Percentiles rank a stretch among this genome's conserved stretches.
phyloP scores from a whole-genome alignment of 768 basidiomycete genomes.

The Suillus sp. region DNA sequence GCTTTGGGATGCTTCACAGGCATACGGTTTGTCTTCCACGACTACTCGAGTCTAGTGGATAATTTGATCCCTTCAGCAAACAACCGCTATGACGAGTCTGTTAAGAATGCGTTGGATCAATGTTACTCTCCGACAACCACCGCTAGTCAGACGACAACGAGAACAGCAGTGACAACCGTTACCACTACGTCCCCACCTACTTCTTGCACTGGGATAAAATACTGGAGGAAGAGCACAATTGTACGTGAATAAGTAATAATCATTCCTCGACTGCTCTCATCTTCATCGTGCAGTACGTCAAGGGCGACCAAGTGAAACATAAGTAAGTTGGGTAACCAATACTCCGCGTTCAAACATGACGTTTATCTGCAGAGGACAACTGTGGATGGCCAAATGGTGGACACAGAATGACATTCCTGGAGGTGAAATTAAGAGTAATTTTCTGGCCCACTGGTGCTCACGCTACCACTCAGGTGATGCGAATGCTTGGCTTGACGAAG shows the following conservation, averaged over 20 bases:
- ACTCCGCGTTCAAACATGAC: slow-evolving; percentile 5
- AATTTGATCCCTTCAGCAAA: slow-evolving; percentile 42
- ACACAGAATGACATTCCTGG: slow-evolving; percentile 55
- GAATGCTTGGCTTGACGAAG: slow-evolving; percentile 62
- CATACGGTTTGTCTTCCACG: slow-evolving; percentile 26
- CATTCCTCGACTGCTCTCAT: slow-evolving; percentile 51
- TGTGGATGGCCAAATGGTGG: slow-evolving; percentile 65
- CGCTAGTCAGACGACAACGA: slow-evolving; percentile 21
- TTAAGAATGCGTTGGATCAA: slow-evolving; percentile 49
- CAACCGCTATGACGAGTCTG: slow-evolving; percentile 57
- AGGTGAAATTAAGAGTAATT: slow-evolving; percentile 25
- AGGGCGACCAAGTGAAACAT: slow-evolving; percentile 51
- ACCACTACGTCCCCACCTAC: slow-evolving; percentile 17
- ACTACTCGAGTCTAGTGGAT: too few relatives aligned
- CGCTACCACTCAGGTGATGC: slow-evolving; percentile 40
- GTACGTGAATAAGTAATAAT: slow-evolving; percentile 25
- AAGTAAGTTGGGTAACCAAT: slow-evolving; percentile 37
- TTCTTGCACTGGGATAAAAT: slow-evolving; percentile 25
- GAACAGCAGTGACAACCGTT: slow-evolving; percentile 18
- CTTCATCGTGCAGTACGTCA: slow-evolving; percentile 61
- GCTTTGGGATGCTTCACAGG: slow-evolving; percentile 50
- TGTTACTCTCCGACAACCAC: slow-evolving; percentile 15
- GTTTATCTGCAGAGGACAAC: slow-evolving; percentile 19
- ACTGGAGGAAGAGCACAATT: slow-evolving; percentile 11
- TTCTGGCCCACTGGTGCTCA: neutral